phyloP scores from a whole-genome alignment of 2,329 filamentous ascomycete genomes.

The Trichophyton verrucosum region DNA sequence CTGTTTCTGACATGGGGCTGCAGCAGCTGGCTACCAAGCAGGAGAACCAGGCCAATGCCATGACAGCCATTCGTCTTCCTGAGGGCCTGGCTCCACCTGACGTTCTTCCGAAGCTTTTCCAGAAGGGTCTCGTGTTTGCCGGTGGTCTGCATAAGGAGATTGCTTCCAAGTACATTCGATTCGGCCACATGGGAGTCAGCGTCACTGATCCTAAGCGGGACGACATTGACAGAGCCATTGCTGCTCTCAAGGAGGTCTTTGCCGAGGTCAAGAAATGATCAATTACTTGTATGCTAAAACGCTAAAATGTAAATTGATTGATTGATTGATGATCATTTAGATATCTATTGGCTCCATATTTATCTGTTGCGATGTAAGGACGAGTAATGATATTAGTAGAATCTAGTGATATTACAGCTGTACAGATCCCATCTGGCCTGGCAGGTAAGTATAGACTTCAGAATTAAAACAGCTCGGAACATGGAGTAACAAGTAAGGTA shows the following conservation, averaged over 20 bases:
- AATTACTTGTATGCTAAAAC: too few species aligned
- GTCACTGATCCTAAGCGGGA: constrained; percentile 65
- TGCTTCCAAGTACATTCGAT: constrained; percentile 81
- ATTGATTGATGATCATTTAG: background rate
- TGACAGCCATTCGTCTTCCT: constrained; percentile 95
- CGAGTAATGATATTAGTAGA: background rate
- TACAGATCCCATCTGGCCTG: background rate
- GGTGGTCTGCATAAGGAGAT: constrained; percentile 95
- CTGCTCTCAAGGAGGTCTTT: constrained; percentile 62
- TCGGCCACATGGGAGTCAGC: constrained; percentile 96
- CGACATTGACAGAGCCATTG: constrained; percentile 74
- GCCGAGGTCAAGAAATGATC: constrained; percentile 56
- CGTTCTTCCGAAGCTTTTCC: constrained; percentile 69
- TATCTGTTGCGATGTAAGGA: background rate
- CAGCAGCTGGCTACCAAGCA: constrained; percentile 75
- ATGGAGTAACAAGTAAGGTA: background rate
- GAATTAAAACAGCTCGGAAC: too few species aligned
- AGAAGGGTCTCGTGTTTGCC: constrained; percentile 85
- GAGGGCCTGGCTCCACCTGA: constrained; percentile 70
- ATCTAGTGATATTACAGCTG: constrained; percentile 3
- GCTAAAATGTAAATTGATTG: background rate
- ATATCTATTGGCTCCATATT: background rate
- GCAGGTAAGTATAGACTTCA: too few species aligned
- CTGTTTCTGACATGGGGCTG: constrained; percentile 66
- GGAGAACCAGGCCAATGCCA: constrained; percentile 87